Conservation (phyloP, 208 protist species). For the Leishmania tarentolae region DNA sequence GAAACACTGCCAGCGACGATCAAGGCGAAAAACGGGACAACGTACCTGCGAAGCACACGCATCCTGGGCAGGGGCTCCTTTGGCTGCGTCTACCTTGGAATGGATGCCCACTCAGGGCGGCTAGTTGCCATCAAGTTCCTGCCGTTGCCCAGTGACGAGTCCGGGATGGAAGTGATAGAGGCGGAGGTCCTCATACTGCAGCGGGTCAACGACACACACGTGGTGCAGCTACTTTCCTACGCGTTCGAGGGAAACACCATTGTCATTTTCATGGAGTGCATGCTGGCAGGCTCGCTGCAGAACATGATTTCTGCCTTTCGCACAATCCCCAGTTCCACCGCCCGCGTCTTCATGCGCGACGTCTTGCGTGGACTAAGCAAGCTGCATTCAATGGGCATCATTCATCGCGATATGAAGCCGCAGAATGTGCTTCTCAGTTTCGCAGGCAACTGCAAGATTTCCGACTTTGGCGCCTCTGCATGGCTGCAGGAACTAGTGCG, state of each 20-base stretch:
- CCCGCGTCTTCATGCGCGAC: conserved; percentile 80
- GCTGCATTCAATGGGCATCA: conserved; percentile 81
- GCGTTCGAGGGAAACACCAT: conserved; percentile 70
- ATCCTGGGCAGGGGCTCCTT: conserved; percentile 89
- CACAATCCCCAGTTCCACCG: conserved; percentile 67
- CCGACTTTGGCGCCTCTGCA: conserved; percentile 89
- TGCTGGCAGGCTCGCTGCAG: conserved; percentile 85
- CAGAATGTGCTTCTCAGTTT: conserved; percentile 90
- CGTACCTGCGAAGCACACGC: conserved; percentile 72
- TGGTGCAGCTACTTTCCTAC: conserved; percentile 89
- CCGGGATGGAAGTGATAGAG: conserved; percentile 61
- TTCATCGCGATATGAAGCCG: conserved; percentile 93
- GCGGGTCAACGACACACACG: conserved; percentile 80
- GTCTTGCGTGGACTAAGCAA: conserved; percentile 82
- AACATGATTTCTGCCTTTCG: conserved; percentile 76
- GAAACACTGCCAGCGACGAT: conserved; percentile 55
- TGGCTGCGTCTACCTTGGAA: conserved; percentile 86
- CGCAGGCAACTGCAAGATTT: conserved; percentile 87
- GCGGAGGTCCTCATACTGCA: conserved; percentile 86
- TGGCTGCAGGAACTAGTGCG: conserved; percentile 72
- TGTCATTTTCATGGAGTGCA: conserved; percentile 91
- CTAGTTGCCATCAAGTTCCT: conserved; percentile 89
- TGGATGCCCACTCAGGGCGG: conserved; percentile 79
- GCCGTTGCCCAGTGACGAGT: conserved; percentile 68
- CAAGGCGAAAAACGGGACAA: conserved; percentile 74